These are phyloP conservation scores for Stephanodiscus triporus DNA, from an alignment of 108 stramenopile genomes.

Conservation along the genomic window DNA sequence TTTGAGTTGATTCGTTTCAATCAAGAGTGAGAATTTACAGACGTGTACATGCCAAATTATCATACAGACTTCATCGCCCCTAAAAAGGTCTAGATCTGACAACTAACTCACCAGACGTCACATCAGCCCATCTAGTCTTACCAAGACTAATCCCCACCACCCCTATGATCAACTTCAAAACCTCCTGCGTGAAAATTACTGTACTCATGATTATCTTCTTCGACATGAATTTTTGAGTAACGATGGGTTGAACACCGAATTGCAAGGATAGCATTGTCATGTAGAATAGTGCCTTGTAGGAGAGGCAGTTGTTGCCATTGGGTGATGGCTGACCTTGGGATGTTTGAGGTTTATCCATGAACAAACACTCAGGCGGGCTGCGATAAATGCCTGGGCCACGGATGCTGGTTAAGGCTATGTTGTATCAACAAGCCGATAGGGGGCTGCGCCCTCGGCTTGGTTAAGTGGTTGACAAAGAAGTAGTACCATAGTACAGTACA, in stretches of 20 bases:
- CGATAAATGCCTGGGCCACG: too few species aligned
- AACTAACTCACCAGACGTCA: constrained; percentile 9
- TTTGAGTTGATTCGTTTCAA: background rate
- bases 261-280: constrained; percentile 85
- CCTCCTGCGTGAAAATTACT: constrained; percentile 79
- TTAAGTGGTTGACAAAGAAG: too few species aligned
- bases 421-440: too few species aligned
- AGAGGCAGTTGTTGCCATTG: constrained; percentile 9
- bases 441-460: too few species aligned
- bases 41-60: background rate
- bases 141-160: constrained; percentile 50
- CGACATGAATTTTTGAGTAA: constrained; percentile 75
- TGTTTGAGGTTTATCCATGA: too few species aligned
- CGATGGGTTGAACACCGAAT: constrained; percentile 90
- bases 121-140: constrained; percentile 26
- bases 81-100: background rate
- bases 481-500: too few species aligned
- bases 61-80: too few species aligned
- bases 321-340: too few species aligned
- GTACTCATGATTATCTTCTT: constrained; percentile 68
- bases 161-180: constrained; percentile 60
- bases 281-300: constrained; percentile 48
- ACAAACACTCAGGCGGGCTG: too few species aligned
- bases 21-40: background rate
- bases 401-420: too few species aligned